Conservation (phyloP, 352 stramenopile genomes). For the Plasmopara viticola region DNA sequence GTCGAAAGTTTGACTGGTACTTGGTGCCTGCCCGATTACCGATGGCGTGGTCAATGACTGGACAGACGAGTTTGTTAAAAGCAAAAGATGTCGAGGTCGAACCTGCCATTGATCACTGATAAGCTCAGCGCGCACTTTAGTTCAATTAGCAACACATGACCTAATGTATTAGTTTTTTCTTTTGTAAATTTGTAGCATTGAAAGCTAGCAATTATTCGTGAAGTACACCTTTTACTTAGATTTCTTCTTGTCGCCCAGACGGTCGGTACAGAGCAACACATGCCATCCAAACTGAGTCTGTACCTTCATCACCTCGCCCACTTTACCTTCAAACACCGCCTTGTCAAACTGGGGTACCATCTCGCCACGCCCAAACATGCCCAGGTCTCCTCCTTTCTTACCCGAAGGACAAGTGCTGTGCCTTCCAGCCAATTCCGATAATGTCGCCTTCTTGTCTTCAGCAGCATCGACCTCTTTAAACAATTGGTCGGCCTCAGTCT, state of each 20-base stretch:
- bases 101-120: no score
- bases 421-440: constrained; percentile 43
- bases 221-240: neutral
- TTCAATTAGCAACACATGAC: no score
- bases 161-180: no score
- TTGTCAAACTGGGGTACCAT: constrained; percentile 78
- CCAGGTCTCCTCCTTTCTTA: constrained; percentile 55
- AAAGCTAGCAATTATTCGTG: no score
- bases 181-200: no score
- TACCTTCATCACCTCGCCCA: constrained; percentile 54
- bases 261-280: constrained; percentile 63
- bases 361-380: constrained; percentile 59
- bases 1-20: constrained; percentile 73
- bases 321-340: constrained; percentile 48
- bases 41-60: constrained; percentile 17
- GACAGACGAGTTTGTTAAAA: constrained; percentile 7
- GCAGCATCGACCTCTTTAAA: constrained; percentile 51
- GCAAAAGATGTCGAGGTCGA: no score
- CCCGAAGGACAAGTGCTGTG: constrained; percentile 57
- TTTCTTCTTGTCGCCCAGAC: constrained; percentile 39
- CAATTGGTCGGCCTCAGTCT: constrained; percentile 44
- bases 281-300: constrained; percentile 76
- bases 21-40: constrained; percentile 60
- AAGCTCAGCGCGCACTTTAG: no score
- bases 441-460: constrained; percentile 43